Base-by-base conservation (phyloP, 176 grass and related monocot species). In the Musa schizocarpa region DNA sequence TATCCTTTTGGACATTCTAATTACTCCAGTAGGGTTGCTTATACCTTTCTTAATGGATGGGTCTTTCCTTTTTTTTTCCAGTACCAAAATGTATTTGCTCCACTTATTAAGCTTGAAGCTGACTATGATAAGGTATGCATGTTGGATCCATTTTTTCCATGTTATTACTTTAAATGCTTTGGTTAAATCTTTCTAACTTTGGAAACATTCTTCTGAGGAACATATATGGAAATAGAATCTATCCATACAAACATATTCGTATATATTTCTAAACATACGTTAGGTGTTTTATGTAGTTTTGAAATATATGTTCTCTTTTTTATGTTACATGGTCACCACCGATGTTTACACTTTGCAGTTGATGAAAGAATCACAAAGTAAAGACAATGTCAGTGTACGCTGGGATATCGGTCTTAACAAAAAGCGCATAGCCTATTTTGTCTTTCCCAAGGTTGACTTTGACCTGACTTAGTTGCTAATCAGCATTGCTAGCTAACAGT, bases 31-130 rank as follows among this genome's bases (percentile, higher is more conserved):
- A 9, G 4, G 16, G 48, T 77, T 65, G 9, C n/a, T 21, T 74
- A 29, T 55, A 43, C 53, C 12, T 74, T 74, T 26, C 13, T 24
- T 58, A 17, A 75, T 34, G 13, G 34, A 43, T 43, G 17, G 14
- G 52, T 50, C 13, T 77, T 20, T 63, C 4, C 52, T 10, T n/a
- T 7, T 14, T 14, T 52, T 65, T 66, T 13, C 65, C 86, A 99
- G 96, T 99, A 95, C 81, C 96, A 99, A 99, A 99, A 99, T 82
- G 88, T 95, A 63, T 99, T 99, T 88, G 96, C 96, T 67, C 96
- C 96, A 1, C 86, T 99, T 14, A 99, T 99, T 78, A 99, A 92
- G 77, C 91, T 99, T 53, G 91, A 99, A 88, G 96, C 96, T 86
- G 96, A 99, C 82, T 99, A 99, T 86, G 96, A 99, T 68, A 99